A percentile compares a stretch with the other conserved stretches of the same genome.
phyloP scores from a whole-genome alignment of 2,329 filamentous ascomycete species.

The Beauveria rudraprayagi region DNA sequence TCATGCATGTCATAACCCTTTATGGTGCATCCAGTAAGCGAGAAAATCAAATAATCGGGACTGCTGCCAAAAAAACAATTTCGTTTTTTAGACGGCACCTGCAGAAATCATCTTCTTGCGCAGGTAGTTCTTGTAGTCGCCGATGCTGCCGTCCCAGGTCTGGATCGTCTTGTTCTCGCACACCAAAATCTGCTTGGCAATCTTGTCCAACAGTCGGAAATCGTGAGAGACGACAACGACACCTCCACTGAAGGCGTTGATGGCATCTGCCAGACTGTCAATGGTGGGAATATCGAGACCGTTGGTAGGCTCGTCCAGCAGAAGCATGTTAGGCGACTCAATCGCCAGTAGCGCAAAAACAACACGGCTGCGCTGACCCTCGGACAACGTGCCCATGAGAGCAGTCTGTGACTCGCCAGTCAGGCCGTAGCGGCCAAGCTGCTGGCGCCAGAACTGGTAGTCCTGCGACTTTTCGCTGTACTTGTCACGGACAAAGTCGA shows the following conservation, averaged over 20 bases:
- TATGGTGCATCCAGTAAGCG: constrained; percentile 9
- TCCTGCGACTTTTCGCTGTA: constrained; percentile 85
- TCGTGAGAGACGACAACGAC: constrained; percentile 98
- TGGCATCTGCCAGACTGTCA: constrained; percentile 93
- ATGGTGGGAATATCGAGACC: constrained; percentile 98
- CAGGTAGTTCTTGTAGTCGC: constrained; percentile 95
- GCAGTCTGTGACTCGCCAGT: constrained; percentile 91
- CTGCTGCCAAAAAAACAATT: neutral
- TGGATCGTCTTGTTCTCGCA: constrained; percentile 96
- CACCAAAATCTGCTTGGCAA: constrained; percentile 98
- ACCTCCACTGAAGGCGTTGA: constrained; percentile 93
- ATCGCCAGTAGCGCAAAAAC: constrained; percentile 96
- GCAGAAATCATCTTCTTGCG: constrained; percentile 96
- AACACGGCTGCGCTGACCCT: constrained; percentile 96
- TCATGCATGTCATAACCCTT: constrained; percentile 10
- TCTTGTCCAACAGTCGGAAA: constrained; percentile 97
- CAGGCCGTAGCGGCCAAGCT: constrained; percentile 90
- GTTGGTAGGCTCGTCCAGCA: constrained; percentile 98
- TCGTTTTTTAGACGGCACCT: constrained; percentile 65
- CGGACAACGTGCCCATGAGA: constrained; percentile 94
- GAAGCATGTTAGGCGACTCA: constrained; percentile 91
- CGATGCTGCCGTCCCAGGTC: constrained; percentile 81
- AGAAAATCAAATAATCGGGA: neutral
- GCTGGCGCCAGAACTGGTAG: constrained; percentile 98
- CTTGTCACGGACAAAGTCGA: constrained; percentile 97